Percentiles rank a stretch among this genome's conserved stretches.
Evolutionary conservation across 2,329 filamentous ascomycete species (phyloP).

Genomic region (Metarhizium rileyi): DNA sequence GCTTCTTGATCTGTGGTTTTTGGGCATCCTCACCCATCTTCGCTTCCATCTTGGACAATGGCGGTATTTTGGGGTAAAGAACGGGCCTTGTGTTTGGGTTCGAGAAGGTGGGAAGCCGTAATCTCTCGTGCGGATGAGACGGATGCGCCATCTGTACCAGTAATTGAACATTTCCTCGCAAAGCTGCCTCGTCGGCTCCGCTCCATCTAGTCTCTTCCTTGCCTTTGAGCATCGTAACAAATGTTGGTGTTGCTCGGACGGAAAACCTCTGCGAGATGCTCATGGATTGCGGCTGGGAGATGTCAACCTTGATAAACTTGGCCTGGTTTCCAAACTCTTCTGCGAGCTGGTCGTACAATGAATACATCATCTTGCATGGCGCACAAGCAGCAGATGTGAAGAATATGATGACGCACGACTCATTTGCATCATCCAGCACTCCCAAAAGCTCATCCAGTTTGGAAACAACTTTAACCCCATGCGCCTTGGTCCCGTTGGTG

Average conservation of each 20-base stretch:
- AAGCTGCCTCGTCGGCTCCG: conserved; percentile 58
- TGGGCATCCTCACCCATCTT: conserved; percentile 63
- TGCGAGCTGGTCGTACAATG: conserved; percentile 71
- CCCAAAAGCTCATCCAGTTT: conserved; percentile 25
- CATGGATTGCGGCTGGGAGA: conserved; percentile 52
- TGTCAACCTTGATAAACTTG: conserved; percentile 74
- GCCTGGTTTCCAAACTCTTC: conserved; percentile 59
- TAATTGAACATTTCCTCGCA: conserved; percentile 63
- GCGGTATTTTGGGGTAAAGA: conserved; percentile 68
- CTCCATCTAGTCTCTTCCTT: conserved; percentile 70
- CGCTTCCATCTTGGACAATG: conserved; percentile 67
- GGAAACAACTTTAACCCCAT: conserved; percentile 49
- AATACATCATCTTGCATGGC: conserved; percentile 77
- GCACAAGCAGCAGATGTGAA: conserved; percentile 84
- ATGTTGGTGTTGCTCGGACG: conserved; percentile 75
- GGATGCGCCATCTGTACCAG: conserved; percentile 68
- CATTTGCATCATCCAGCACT: conserved; percentile 45
- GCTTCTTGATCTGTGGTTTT: conserved; percentile 48
- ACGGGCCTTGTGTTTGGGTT: conserved; percentile 55
- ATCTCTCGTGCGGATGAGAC: conserved; percentile 62
- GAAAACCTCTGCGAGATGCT: conserved; percentile 55
- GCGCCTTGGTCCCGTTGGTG: conserved; percentile 2
- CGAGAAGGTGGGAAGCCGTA: conserved; percentile 62
- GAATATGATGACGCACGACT: conserved; percentile 72
- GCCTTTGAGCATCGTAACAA: conserved; percentile 74